Percentiles rank a stretch among this genome's conserved stretches.
Conservation (phyloP, 192 early-diverging fungal genomes). For the Mortierella claussenii region DNA sequence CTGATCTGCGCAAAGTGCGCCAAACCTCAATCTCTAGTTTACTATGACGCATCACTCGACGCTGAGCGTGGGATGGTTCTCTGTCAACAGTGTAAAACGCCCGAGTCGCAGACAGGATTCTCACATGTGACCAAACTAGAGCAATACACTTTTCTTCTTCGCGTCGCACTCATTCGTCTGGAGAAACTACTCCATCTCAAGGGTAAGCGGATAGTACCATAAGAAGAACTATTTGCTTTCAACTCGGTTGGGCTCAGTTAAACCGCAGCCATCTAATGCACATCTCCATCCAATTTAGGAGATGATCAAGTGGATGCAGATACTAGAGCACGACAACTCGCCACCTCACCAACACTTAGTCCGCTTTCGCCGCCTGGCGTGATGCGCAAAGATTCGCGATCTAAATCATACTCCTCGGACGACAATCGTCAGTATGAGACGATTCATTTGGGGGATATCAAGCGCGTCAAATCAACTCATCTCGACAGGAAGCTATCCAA, state of each 20-base stretch:
- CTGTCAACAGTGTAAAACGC: constrained; percentile 65
- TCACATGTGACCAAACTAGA: constrained; percentile 86
- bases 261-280: too few relatives aligned
- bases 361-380: constrained; percentile 48
- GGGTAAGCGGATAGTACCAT: constrained; percentile 26
- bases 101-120: constrained; percentile 61
- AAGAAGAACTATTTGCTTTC: not conserved
- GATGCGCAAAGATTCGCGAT: constrained; percentile 54
- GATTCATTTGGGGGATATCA: constrained; percentile 65
- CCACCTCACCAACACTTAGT: constrained; percentile 15
- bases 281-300: not conserved
- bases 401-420: constrained; percentile 60
- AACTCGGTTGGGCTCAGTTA: too few relatives aligned
- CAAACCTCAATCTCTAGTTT: constrained; percentile 48
- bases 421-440: constrained; percentile 53
- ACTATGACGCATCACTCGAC: constrained; percentile 66
- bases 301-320: constrained; percentile 41
- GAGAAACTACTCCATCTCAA: constrained; percentile 77
- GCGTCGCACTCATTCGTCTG: constrained; percentile 82
- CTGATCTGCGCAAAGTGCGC: constrained; percentile 81
- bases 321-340: constrained; percentile 16
- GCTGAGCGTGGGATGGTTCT: constrained; percentile 50
- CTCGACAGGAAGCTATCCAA: constrained; percentile 61
- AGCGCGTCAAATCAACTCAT: constrained; percentile 68
- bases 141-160: constrained; percentile 91